Conservation (phyloP, 2,329 filamentous ascomycete genomes). For the Shiraia bambusicola region DNA sequence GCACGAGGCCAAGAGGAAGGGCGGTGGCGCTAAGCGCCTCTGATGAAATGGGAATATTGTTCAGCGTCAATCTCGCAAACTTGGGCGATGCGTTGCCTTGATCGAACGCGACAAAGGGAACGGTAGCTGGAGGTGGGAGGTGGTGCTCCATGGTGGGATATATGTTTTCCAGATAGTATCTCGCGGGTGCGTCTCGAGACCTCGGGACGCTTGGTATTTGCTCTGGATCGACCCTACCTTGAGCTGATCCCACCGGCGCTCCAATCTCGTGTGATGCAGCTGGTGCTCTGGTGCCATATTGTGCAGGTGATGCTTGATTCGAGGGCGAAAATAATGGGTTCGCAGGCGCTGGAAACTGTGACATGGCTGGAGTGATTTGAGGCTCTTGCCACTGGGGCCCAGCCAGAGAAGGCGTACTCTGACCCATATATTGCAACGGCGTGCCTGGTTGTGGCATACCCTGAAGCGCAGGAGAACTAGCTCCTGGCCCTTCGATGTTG, state of each 20-base stretch:
- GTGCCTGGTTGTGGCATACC: slow-evolving; percentile 63
- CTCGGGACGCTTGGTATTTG: slow-evolving; percentile 89
- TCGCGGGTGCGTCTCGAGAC: slow-evolving; percentile 78
- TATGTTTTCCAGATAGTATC: slow-evolving; percentile 81
- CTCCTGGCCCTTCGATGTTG: slow-evolving; percentile 70
- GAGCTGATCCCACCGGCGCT: slow-evolving; percentile 59
- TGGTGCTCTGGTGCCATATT: slow-evolving; percentile 38
- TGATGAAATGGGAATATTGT: slow-evolving; percentile 81
- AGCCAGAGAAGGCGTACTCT: slow-evolving; percentile 32
- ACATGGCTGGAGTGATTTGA: slow-evolving; percentile 50
- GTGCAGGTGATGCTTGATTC: slow-evolving; percentile 37
- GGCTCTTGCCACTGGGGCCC: slow-evolving; percentile 46
- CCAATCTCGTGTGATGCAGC: slow-evolving; percentile 29
- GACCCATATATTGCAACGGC: slow-evolving; percentile 61
- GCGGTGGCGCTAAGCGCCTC: slow-evolving; percentile 80
- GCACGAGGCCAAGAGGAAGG: slow-evolving; percentile 79
- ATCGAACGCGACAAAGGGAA: slow-evolving; percentile 91
- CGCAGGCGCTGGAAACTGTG: slow-evolving; percentile 62
- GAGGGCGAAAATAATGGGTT: slow-evolving; percentile 55
- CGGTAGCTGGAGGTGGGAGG: slow-evolving; percentile 80
- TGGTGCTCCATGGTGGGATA: slow-evolving; percentile 97
- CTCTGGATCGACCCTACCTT: slow-evolving; percentile 81
- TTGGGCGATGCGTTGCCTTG: slow-evolving; percentile 97
- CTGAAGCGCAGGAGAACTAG: slow-evolving; percentile 68
- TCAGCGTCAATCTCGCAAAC: slow-evolving; percentile 85